Evolutionary conservation across 2,329 filamentous ascomycete species (phyloP), one percentile per base, ranked within the genome.

Genomic region (Rutstroemia sp.): DNA sequence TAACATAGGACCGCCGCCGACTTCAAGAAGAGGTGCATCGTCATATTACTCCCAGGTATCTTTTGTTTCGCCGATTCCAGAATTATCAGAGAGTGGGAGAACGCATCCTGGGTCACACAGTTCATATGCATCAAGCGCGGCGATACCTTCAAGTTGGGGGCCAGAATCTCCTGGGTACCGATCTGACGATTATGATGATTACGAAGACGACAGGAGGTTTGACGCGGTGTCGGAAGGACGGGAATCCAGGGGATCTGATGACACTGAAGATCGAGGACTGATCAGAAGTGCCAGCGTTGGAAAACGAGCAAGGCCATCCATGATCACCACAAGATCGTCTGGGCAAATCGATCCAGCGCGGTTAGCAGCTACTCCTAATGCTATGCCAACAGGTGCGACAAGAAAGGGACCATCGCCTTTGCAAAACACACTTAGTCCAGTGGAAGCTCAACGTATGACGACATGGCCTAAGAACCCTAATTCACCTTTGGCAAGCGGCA

Each of bases 31-130:
- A 62, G 82, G 82, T 1, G 78, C 77, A 27, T 85, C 82, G 0
- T 83, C 82, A 0, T 85, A 84, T 59, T 85, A 87, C 64, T 87
- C 85, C 2, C 80, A 78, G 61, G 72, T 76, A 12, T 87, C 86
- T 0, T 86, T 79, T 58, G 86, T 91, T 25, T 87, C 87, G 0
- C 87, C 88, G 0, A 91, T 92, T 53, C 85, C 84, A 0, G 88
- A 91, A 69, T 37, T 55, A 23, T 51, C 46, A 19, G 87, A 91
- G 67, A 81, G 78, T 60, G 77, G 80, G 0, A 75, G 73, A 50
- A 64, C 70, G 23, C 47, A 51, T 12, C 66, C 78, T 23, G 74
- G 77, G 54, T 82, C 83, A 0, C 79, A 82, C 66, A 76, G 77
- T 27, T 90, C 87, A 0, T 86, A 82, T 65, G 87, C 82, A 21